phyloP scores from a whole-genome alignment of 2,329 filamentous ascomycete species.

The Beauveria rudraprayagi region DNA sequence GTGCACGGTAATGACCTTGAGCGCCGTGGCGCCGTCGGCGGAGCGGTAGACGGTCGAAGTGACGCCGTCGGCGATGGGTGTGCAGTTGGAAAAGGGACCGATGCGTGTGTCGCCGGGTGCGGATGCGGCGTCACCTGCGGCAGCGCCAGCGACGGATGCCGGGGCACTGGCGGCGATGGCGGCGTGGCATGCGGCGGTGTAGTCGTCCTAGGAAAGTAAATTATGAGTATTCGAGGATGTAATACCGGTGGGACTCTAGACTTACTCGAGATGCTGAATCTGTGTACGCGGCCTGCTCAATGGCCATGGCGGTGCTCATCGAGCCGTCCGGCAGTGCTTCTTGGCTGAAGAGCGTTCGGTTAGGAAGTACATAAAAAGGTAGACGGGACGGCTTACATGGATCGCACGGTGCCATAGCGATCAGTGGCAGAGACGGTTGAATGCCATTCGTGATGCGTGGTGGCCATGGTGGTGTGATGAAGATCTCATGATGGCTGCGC shows the following conservation, averaged over 20 bases:
- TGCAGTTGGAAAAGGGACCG: constrained; percentile 45
- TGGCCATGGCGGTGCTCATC: constrained; percentile 46
- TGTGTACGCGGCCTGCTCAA: constrained; percentile 59
- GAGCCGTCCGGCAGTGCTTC: constrained; percentile 21
- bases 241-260: constrained; percentile 4
- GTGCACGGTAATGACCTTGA: constrained; percentile 79
- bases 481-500: neutral
- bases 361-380: neutral
- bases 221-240: too few species aligned
- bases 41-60: constrained; percentile 79
- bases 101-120: constrained; percentile 35
- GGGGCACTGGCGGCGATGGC: constrained; percentile 12
- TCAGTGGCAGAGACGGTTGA: constrained; percentile 4
- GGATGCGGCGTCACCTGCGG: neutral
- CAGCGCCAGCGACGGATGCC: constrained; percentile 5
- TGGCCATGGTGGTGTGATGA: constrained; percentile 2
- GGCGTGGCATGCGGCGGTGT: constrained; percentile 36
- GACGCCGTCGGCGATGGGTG: constrained; percentile 55
- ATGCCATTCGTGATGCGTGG: constrained; percentile 8
- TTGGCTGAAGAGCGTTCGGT: constrained; percentile 19
- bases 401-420: constrained; percentile 4
- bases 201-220: constrained; percentile 45
- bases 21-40: constrained; percentile 40
- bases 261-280: constrained; percentile 50
- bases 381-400: constrained; percentile 19